These are phyloP conservation scores for Corniculantispora saksenae DNA, from an alignment of 2,329 filamentous ascomycete genomes.

Conservation along the genomic window DNA sequence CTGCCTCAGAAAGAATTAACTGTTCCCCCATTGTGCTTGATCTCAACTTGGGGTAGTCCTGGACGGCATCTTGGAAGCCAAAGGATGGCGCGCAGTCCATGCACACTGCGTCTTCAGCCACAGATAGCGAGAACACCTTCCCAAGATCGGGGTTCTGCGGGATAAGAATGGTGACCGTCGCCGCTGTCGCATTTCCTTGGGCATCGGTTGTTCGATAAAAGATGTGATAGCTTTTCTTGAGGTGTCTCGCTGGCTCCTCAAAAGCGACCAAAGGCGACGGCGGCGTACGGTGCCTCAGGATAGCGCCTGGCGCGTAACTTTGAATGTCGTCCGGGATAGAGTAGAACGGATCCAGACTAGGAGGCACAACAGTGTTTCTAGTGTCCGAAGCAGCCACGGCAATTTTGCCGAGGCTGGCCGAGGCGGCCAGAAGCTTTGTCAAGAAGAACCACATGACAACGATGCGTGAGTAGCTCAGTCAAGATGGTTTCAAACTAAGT, in stretches of 20 bases:
- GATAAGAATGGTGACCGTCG: constrained; percentile 36
- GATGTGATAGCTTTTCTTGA: constrained; percentile 27
- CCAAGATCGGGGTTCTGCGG: constrained; percentile 27
- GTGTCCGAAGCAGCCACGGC: too few relatives aligned
- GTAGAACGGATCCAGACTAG: neutral
- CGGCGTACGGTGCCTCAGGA: neutral
- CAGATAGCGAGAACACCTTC: constrained; percentile 39
- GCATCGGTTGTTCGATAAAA: constrained; percentile 38
- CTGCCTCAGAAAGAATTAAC: too few relatives aligned
- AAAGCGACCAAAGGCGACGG: neutral
- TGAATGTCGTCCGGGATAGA: neutral
- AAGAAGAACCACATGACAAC: too few relatives aligned
- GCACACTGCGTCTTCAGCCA: constrained; percentile 37
- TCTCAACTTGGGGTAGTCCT: too few relatives aligned
- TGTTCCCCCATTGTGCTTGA: too few relatives aligned
- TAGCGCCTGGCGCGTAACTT: neutral
- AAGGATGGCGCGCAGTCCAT: constrained; percentile 28
- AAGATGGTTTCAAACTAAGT: too few relatives aligned
- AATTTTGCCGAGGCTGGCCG: too few relatives aligned
- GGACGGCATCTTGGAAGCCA: neutral
- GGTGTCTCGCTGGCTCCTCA: neutral
- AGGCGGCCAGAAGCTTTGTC: too few relatives aligned
- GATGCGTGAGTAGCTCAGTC: too few relatives aligned
- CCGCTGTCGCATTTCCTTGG: constrained; percentile 29
- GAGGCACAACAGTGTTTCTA: neutral